Conservation (phyloP, 805 yeast genomes). For the Aciculoconidium aculeatum region DNA sequence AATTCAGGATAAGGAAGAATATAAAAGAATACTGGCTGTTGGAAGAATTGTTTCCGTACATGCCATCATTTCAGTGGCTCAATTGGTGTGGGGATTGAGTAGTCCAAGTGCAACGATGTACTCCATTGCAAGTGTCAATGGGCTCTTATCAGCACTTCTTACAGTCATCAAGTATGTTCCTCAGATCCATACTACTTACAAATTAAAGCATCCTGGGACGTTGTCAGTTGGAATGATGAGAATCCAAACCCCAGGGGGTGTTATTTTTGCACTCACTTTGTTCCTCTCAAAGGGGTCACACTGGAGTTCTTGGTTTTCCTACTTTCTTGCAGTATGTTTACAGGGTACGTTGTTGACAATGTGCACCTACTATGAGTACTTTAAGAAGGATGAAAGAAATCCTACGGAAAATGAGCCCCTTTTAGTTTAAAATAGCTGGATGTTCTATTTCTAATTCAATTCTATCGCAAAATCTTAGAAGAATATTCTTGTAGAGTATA, state of each 20-base stretch:
- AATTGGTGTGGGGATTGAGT: constrained; percentile 29
- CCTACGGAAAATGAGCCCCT: too few relatives aligned
- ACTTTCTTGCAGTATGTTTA: constrained; percentile 60
- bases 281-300: constrained; percentile 67
- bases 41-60: constrained; percentile 38
- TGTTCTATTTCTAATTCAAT: too few relatives aligned
- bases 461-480: too few relatives aligned
- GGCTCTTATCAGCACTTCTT: constrained; percentile 56
- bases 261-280: constrained; percentile 67
- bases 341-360: constrained; percentile 58
- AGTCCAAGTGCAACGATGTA: constrained; percentile 19
- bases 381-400: constrained; percentile 17
- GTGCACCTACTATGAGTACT: constrained; percentile 45
- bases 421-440: too few relatives aligned
- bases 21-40: constrained; percentile 32
- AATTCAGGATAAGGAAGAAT: constrained; percentile 43
- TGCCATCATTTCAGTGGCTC: constrained; percentile 25
- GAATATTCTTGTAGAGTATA: too few relatives aligned
- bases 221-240: constrained; percentile 76
- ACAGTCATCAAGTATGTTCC: constrained; percentile 75
- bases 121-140: constrained; percentile 52
- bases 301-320: constrained; percentile 87
- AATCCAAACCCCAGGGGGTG: constrained; percentile 88
- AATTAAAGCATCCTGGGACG: constrained; percentile 71
- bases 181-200: constrained; percentile 66